Percentiles rank a stretch among this genome's conserved stretches.
phyloP scores from a whole-genome alignment of 305 asterid species.

The Nicotiana rustica region DNA sequence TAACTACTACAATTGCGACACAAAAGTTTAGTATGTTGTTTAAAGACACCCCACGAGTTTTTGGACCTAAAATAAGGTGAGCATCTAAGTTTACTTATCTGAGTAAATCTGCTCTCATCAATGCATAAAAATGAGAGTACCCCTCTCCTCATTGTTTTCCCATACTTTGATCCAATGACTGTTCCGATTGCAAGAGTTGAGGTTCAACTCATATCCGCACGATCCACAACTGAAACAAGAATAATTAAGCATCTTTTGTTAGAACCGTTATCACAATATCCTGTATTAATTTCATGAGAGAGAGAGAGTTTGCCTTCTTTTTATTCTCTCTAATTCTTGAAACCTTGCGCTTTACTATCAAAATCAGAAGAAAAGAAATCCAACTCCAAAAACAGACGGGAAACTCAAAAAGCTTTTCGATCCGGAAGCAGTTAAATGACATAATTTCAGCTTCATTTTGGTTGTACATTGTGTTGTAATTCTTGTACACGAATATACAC shows the following conservation, averaged over 20 bases:
- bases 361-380: neutral
- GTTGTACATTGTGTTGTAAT: conserved; percentile 4
- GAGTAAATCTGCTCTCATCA: conserved; percentile 59
- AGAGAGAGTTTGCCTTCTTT: too few relatives aligned
- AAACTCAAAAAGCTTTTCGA: neutral
- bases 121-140: conserved; percentile 55
- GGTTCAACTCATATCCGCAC: conserved; percentile 59
- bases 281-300: neutral
- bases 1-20: conserved; percentile 52
- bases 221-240: conserved; percentile 53
- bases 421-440: neutral
- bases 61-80: conserved; percentile 47
- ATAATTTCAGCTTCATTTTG: neutral
- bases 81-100: conserved; percentile 45
- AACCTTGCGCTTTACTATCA: neutral
- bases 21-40: conserved; percentile 48
- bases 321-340: neutral
- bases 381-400: neutral
- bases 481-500: neutral
- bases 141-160: conserved; percentile 55
- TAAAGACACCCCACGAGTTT: conserved; percentile 50
- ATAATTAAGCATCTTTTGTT: neutral
- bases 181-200: conserved; percentile 60
- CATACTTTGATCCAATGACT: conserved; percentile 46
- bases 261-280: neutral